phyloP scores from a whole-genome alignment of 805 yeast species.

The Saccharomycopsis sp. region DNA sequence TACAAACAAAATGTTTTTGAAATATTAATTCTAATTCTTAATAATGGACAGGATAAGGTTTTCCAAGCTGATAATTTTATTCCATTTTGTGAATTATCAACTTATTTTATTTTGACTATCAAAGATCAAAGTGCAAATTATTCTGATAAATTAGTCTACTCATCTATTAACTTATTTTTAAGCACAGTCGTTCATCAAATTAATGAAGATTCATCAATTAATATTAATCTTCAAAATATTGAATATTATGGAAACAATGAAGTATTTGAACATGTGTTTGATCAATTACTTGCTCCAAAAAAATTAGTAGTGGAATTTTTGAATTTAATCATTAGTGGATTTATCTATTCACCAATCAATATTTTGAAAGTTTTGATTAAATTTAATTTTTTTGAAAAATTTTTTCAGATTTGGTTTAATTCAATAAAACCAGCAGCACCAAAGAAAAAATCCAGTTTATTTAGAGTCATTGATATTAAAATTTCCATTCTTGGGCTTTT shows the following conservation, averaged over 20 bases:
- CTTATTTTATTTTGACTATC: slow-evolving; percentile 11
- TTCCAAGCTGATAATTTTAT: not conserved
- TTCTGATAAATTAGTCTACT: not conserved
- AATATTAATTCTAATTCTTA: slow-evolving; percentile 23
- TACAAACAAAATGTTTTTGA: slow-evolving; percentile 20
- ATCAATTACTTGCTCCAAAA: not conserved
- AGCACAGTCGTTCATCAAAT: not conserved
- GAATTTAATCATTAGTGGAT: slow-evolving; percentile 42
- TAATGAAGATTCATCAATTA: not conserved
- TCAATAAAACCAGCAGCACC: slow-evolving; percentile 39
- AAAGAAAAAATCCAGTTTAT: slow-evolving; percentile 24
- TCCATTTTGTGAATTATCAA: slow-evolving; percentile 4
- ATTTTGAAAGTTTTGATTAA: slow-evolving; percentile 40
- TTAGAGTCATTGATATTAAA: slow-evolving; percentile 74
- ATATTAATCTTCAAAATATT: not conserved
- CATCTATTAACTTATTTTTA: slow-evolving; percentile 14
- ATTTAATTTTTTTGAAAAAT: slow-evolving; percentile 34
- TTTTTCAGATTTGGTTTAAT: slow-evolving; percentile 57
- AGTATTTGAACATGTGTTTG: slow-evolving; percentile 3
- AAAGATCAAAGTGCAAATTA: not conserved
- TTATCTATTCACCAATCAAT: slow-evolving; percentile 47
- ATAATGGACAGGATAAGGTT: slow-evolving; percentile 19
- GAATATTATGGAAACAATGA: slow-evolving; percentile 1
- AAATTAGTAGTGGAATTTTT: slow-evolving; percentile 5
- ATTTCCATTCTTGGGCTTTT: slow-evolving; percentile 60